Evolutionary conservation across 495 filamentous ascomycete genomes (phyloP).

Genomic region (Venustampulla echinocandica): DNA sequence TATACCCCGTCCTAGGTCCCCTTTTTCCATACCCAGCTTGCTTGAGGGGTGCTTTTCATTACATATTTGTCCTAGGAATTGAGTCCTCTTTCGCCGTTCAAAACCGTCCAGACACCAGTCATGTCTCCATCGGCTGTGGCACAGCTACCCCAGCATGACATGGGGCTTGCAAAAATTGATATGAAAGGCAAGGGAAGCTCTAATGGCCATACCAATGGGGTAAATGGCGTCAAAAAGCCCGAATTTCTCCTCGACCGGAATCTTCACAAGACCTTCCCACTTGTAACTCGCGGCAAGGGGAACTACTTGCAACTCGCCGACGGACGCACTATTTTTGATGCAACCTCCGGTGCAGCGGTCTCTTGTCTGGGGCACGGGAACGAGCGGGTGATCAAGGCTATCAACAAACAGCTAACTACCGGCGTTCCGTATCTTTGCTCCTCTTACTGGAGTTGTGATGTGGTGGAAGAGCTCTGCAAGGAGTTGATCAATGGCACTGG

Average conservation of each 20-base stretch:
- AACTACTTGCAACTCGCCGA: slow-evolving; percentile 36
- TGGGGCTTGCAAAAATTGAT: background rate
- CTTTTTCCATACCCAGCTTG: no score
- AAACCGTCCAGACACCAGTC: no score
- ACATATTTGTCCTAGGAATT: no score
- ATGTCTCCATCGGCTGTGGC: no score
- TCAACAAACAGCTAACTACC: slow-evolving; percentile 27
- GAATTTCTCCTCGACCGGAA: slow-evolving; percentile 16
- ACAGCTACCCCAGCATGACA: no score
- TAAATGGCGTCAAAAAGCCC: background rate
- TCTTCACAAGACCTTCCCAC: slow-evolving; percentile 17
- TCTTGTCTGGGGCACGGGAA: slow-evolving; percentile 43
- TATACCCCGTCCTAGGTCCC: no score
- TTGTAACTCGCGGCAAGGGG: slow-evolving; percentile 14
- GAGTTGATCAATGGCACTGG: slow-evolving; percentile 37
- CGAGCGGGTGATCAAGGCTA: slow-evolving; percentile 32
- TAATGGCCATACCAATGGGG: background rate
- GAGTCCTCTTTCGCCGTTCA: no score
- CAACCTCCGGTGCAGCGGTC: slow-evolving; percentile 46
- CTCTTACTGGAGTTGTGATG: slow-evolving; percentile 33
- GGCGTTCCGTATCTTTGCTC: slow-evolving; percentile 36
- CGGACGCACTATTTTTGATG: slow-evolving; percentile 57
- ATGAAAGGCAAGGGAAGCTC: background rate
- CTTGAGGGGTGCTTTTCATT: no score
- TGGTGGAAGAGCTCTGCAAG: slow-evolving; percentile 33